These are phyloP conservation scores for Luzula sylvatica DNA, from an alignment of 176 grass and related monocot species.

Conservation along the genomic window DNA sequence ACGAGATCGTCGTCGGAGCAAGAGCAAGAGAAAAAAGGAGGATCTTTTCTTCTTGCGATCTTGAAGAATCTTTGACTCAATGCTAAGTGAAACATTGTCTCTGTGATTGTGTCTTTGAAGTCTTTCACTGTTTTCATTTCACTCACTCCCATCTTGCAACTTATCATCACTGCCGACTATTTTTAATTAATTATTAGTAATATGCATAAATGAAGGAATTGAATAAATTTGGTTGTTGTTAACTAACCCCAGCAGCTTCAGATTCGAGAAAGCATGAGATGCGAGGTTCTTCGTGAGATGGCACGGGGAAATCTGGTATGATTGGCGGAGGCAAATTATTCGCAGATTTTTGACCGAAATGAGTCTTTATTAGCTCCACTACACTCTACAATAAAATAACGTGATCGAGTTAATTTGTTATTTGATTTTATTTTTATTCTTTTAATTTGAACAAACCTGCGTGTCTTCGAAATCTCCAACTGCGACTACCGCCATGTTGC, in stretches of 20 bases:
- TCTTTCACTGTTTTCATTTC: constrained; percentile 82
- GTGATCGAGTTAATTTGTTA: constrained; percentile 4
- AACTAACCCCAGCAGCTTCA: constrained; percentile 94
- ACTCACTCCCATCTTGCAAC: constrained; percentile 84
- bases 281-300: constrained; percentile 82
- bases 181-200: constrained; percentile 12
- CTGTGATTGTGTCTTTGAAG: constrained; percentile 79
- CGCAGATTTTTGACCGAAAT: constrained; percentile 76
- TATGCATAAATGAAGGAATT: background rate
- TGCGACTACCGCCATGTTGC: constrained; percentile 93
- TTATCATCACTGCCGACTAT: constrained; percentile 95
- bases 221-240: no score
- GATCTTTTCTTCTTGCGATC: constrained; percentile 78
- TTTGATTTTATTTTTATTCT: background rate
- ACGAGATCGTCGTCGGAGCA: constrained; percentile 86
- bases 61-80: constrained; percentile 98
- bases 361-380: constrained; percentile 86
- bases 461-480: constrained; percentile 89
- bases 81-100: constrained; percentile 96
- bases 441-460: constrained; percentile 37
- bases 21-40: constrained; percentile 93
- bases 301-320: constrained; percentile 76
- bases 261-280: constrained; percentile 99
- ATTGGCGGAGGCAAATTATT: constrained; percentile 31
- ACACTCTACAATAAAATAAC: constrained; percentile 43